These are phyloP conservation scores for Kazachstania kunashirensis DNA, from an alignment of 805 yeast species.

Conservation along the genomic window DNA sequence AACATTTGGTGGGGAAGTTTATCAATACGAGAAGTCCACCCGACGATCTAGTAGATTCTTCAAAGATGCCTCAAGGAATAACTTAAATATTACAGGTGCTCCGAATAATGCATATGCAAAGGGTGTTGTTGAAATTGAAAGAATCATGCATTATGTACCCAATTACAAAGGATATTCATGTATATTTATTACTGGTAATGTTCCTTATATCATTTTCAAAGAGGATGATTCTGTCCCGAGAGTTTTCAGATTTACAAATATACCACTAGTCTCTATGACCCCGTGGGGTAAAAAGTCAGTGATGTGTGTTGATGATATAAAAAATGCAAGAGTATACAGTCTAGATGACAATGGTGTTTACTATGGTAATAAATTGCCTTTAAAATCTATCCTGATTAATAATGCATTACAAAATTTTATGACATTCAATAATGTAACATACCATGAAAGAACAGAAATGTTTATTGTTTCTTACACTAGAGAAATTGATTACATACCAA, in stretches of 20 bases:
- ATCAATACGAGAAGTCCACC: constrained; percentile 47
- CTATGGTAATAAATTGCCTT: constrained; percentile 54
- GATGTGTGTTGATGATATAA: constrained; percentile 60
- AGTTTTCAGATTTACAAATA: constrained; percentile 54
- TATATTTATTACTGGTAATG: constrained; percentile 64
- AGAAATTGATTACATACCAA: constrained; percentile 50
- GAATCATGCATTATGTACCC: constrained; percentile 52
- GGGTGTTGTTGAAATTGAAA: constrained; percentile 54
- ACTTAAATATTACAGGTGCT: constrained; percentile 56
- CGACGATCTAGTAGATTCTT: constrained; percentile 17
- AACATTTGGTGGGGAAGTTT: constrained; percentile 74
- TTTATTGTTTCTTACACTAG: constrained; percentile 52
- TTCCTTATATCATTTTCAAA: constrained; percentile 61
- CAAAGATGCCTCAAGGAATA: constrained; percentile 21
- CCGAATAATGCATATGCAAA: constrained; percentile 67
- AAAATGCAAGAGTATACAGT: constrained; percentile 50
- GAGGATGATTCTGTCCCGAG: constrained; percentile 54
- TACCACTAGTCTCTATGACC: constrained; percentile 53
- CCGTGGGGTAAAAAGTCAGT: constrained; percentile 35
- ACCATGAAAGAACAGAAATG: constrained; percentile 56
- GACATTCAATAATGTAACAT: constrained; percentile 57
- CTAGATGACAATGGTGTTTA: constrained; percentile 32
- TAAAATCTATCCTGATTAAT: constrained; percentile 42
- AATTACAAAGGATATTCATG: constrained; percentile 49
- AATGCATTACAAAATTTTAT: constrained; percentile 22